Percentiles rank a stretch among this genome's conserved stretches.
phyloP scores from a whole-genome alignment of 441 rosid genomes.

The Mallotus repandus region DNA sequence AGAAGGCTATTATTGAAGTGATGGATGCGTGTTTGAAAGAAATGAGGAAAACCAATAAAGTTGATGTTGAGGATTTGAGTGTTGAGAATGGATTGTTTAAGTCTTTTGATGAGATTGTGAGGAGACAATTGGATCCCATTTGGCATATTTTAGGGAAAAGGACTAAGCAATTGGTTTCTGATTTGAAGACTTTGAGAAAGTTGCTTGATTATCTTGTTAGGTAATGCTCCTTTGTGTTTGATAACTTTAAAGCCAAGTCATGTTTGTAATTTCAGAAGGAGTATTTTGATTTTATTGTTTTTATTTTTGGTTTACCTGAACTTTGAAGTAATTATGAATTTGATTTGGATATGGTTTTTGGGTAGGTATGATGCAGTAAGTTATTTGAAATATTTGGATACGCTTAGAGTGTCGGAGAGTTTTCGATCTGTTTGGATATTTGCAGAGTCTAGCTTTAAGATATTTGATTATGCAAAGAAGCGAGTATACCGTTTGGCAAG shows the following conservation, averaged over 20 bases:
- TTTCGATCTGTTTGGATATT: slow-evolving; percentile 98
- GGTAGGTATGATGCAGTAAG: slow-evolving; percentile 97
- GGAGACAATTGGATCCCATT: slow-evolving; percentile 94
- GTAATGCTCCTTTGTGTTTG: slow-evolving; percentile 30
- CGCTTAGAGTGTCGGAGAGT: slow-evolving; percentile 93
- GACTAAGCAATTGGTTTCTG: slow-evolving; percentile 95
- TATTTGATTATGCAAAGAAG: slow-evolving; percentile 95
- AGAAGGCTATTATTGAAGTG: slow-evolving; percentile 81
- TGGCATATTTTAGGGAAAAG: slow-evolving; percentile 97
- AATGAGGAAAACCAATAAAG: slow-evolving; percentile 93
- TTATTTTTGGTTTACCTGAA: background rate
- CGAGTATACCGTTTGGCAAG: slow-evolving; percentile 68
- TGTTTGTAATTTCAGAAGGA: background rate
- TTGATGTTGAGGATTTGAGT: slow-evolving; percentile 94
- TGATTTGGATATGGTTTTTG: slow-evolving; percentile 23
- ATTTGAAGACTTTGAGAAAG: slow-evolving; percentile 94
- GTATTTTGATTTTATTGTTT: background rate
- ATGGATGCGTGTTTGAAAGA: slow-evolving; percentile 97
- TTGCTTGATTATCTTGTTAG: slow-evolving; percentile 96
- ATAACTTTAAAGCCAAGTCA: too few relatives aligned
- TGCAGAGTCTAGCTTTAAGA: slow-evolving; percentile 97
- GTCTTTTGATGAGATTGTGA: slow-evolving; percentile 97
- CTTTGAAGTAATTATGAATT: slow-evolving; percentile 2
- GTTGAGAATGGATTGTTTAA: slow-evolving; percentile 95
- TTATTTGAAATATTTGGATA: slow-evolving; percentile 94